A percentile compares a stretch with the other conserved stretches of the same genome.
Conservation (phyloP, 164 flowering plant genomes). For the Stephania yunnanensis region DNA sequence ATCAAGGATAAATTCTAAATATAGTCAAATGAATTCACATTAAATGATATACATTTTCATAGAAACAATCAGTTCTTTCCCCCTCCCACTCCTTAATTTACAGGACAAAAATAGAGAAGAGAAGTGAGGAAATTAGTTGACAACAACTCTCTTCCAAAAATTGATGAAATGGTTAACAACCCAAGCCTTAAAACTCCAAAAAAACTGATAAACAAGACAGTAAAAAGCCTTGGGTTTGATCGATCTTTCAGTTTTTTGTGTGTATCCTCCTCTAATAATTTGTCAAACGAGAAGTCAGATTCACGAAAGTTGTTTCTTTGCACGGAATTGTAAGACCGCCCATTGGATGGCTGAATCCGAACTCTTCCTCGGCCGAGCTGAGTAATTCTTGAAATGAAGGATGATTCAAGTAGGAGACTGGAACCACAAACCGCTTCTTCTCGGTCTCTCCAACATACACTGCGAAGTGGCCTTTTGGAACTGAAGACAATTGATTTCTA, state of each 20-base stretch:
- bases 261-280: neutral
- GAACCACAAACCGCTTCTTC: conserved; percentile 23
- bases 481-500: conserved; percentile 10
- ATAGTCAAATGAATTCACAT: neutral
- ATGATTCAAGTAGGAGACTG: neutral
- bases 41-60: neutral
- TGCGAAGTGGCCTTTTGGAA: conserved; percentile 33
- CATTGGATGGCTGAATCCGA: conserved; percentile 6
- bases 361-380: conserved; percentile 7
- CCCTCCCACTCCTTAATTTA: neutral
- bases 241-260: neutral
- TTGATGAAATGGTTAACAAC: neutral
- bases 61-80: neutral
- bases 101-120: neutral
- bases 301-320: neutral
- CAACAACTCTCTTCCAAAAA: neutral
- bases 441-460: conserved; percentile 31
- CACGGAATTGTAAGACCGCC: conserved; percentile 8
- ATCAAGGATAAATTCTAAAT: neutral
- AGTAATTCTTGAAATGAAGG: conserved; percentile 21
- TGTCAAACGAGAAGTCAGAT: conserved; percentile 5
- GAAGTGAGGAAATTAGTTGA: neutral
- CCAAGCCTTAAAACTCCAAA: neutral
- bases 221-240: neutral
- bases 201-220: neutral